phyloP scores from a whole-genome alignment of 169 alveolate species.

The Theileria annulata region DNA sequence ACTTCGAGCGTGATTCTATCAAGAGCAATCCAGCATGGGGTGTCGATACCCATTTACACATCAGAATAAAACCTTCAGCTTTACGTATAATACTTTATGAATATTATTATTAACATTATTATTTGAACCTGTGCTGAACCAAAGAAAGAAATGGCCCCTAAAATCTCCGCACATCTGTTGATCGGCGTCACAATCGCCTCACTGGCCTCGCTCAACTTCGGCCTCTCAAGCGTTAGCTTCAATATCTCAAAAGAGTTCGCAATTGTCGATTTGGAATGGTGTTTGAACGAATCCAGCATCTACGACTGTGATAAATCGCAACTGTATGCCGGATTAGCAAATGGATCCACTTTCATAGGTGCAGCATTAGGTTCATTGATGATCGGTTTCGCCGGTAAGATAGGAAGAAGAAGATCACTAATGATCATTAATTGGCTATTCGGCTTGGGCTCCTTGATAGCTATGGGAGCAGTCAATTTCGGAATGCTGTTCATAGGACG shows the following conservation, averaged over 20 bases:
- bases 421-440: conserved; percentile 56
- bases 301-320: conserved; percentile 30
- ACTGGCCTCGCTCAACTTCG: conserved; percentile 71
- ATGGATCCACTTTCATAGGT: conserved; percentile 70
- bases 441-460: conserved; percentile 60
- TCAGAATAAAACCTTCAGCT: background rate
- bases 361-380: conserved; percentile 72
- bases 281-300: conserved; percentile 37
- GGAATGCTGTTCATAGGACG: conserved; percentile 75
- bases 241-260: conserved; percentile 69
- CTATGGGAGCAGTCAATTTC: conserved; percentile 69
- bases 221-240: conserved; percentile 68
- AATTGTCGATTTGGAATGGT: conserved; percentile 73
- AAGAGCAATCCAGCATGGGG: background rate
- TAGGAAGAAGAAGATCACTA: conserved; percentile 70
- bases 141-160: background rate
- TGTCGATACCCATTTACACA: background rate
- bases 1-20: conserved; percentile 11
- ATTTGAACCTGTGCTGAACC: background rate
- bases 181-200: conserved; percentile 58
- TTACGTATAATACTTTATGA: conserved; percentile 3
- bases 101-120: conserved; percentile 2
- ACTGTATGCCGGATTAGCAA: conserved; percentile 53
- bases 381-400: conserved; percentile 60
- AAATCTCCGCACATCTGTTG: conserved; percentile 35